Evolutionary conservation across 2,329 filamentous ascomycete species (phyloP), one percentile per base, ranked within the genome.

Genomic region (Pyricularia sp.): DNA sequence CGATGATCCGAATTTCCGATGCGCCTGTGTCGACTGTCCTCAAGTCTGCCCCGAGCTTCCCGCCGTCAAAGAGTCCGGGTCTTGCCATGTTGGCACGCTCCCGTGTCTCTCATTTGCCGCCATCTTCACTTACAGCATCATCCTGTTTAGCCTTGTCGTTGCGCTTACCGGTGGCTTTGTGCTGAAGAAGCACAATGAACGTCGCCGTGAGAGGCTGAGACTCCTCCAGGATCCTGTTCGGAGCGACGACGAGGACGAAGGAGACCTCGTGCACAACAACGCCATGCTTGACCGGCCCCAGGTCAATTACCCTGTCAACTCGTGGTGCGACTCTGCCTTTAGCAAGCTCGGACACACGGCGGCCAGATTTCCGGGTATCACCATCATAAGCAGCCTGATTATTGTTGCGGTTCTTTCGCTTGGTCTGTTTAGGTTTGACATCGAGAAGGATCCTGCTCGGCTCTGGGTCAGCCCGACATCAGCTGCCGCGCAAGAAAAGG

Each of bases 381-480:
- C 93, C 1, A 96, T 97, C 68, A 77, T 81, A 2, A 78, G 82
- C 8, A 93, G 90, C 68, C 73, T 97, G n/a, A 64, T 94, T 1
- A 72, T 94, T 2, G 89, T 97, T 12, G 83, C 81, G 1, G 73
- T 96, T 4, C 80, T 99, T 67, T 97, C 93, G 72, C 77, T 93
- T 44, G 94, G 94, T 1, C 96, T 91, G 91, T 78, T 94, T 66
- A 85, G 85, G 60, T 99, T 99, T 71, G 83, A 90, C n/a, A 82
- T 99, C 44, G 94, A 97, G 75, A 90, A 82, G 26, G 89, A 97
- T 67, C 94, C 94, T 6, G 94, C 96, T 12, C 87, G 90, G 62
- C 79, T 99, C 9, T 99, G 94, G 94, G 94, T 99, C n/a, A 93
- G 93, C 70, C 94, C 94, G 8, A 89, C 89, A 9, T 97, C 94